Conservation (phyloP, 495 filamentous ascomycete species). For the Penicillium desertorum region DNA sequence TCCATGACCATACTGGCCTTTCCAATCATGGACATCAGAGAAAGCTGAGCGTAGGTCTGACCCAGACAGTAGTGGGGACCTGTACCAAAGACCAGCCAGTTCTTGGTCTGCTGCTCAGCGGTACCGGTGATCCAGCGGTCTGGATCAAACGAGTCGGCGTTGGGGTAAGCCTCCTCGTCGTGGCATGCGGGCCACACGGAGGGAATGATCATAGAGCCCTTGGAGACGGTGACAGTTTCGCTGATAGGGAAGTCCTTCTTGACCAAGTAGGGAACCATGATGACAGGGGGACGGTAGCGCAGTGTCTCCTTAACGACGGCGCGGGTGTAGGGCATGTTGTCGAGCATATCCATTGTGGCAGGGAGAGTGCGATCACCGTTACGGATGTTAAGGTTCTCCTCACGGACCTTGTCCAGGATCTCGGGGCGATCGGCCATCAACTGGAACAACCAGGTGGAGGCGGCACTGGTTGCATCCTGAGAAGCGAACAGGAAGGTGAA, state of each 20-base stretch:
- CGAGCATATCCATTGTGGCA: conserved; percentile 79
- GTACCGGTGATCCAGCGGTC: conserved; percentile 91
- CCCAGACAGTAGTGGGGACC: conserved; percentile 97
- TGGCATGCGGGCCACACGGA: conserved; percentile 87
- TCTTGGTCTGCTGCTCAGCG: conserved; percentile 91
- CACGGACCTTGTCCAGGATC: conserved; percentile 82
- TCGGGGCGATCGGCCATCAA: conserved; percentile 92
- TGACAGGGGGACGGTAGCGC: conserved; percentile 91
- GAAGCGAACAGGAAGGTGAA: conserved; percentile 99
- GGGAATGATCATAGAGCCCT: conserved; percentile 93
- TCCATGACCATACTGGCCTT: conserved; percentile 90
- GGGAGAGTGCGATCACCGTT: conserved; percentile 71
- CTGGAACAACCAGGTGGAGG: conserved; percentile 93
- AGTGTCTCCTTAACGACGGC: conserved; percentile 92
- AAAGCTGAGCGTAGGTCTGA: conserved; percentile 87
- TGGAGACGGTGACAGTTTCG: conserved; percentile 82
- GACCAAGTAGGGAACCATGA: conserved; percentile 95
- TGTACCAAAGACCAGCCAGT: conserved; percentile 95
- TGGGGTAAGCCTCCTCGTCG: conserved; percentile 88
- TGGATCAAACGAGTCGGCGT: conserved; percentile 81
- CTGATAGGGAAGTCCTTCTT: conserved; percentile 97
- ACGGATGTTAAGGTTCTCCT: conserved; percentile 80
- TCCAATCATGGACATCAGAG: conserved; percentile 87
- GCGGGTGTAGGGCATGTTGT: conserved; percentile 85
- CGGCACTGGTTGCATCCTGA: conserved; percentile 93